A percentile compares a stretch with the other conserved stretches of the same genome.
These are phyloP conservation scores for Saccharum spontaneum DNA, from an alignment of 176 grass and related monocot species.

Conservation along the genomic window DNA sequence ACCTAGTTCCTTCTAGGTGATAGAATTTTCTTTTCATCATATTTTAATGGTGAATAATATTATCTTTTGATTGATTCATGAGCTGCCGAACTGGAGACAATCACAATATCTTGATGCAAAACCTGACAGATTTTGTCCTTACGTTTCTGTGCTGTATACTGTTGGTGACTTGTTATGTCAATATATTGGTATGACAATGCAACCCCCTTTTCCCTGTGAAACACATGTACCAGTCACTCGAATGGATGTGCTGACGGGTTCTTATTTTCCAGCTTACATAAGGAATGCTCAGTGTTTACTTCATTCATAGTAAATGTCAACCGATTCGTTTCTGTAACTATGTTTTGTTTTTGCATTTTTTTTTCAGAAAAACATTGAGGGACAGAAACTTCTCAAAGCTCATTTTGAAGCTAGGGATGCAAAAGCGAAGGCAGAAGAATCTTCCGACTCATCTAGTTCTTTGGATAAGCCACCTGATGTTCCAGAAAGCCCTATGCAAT, in stretches of 20 bases:
- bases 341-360: conserved; percentile 15
- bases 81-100: neutral
- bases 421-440: conserved; percentile 39
- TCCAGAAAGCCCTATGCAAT: conserved; percentile 29
- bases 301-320: neutral
- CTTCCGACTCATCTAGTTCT: conserved; percentile 60
- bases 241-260: neutral
- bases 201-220: conserved; percentile 10
- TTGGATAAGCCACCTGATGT: conserved; percentile 47
- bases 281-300: neutral
- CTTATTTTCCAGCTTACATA: conserved; percentile 9
- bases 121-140: neutral
- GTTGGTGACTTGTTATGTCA: neutral
- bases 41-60: neutral
- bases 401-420: conserved; percentile 54
- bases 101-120: conserved; percentile 20
- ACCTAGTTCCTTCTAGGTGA: neutral
- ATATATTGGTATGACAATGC: neutral
- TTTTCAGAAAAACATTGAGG: conserved; percentile 58
- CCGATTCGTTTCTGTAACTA: conserved; percentile 27
- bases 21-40: neutral
- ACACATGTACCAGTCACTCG: neutral
- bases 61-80: conserved; percentile 6
- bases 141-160: neutral
- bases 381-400: conserved; percentile 59